A percentile compares a stretch with the other conserved stretches of the same genome.
Conservation (phyloP, 495 filamentous ascomycete species). For the Talaromyces thailandensis region DNA sequence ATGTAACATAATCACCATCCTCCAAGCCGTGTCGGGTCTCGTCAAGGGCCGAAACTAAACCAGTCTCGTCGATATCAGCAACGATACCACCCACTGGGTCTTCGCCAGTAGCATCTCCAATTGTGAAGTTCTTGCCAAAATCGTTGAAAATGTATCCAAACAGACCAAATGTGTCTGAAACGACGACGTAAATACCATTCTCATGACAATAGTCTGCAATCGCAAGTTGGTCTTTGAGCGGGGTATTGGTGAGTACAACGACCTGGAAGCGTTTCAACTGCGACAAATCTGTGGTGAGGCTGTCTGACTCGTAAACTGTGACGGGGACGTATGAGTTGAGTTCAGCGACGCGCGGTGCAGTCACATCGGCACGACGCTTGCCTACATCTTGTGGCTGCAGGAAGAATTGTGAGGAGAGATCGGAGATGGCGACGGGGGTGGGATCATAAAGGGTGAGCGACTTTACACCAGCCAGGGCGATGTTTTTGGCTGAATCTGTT, state of each 20-base stretch:
- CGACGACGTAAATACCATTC: conserved; percentile 83
- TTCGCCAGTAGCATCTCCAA: conserved; percentile 87
- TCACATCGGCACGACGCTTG: conserved; percentile 79
- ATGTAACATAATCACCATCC: conserved; percentile 94
- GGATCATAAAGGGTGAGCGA: conserved; percentile 82
- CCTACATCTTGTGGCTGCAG: conserved; percentile 81
- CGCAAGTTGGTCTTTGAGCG: conserved; percentile 65
- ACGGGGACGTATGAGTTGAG: conserved; percentile 96
- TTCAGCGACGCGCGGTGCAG: conserved; percentile 82
- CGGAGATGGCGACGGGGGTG: conserved; percentile 67
- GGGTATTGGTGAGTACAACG: conserved; percentile 79
- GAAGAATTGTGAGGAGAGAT: conserved; percentile 96
- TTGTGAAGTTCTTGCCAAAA: conserved; percentile 86
- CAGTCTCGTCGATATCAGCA: conserved; percentile 77
- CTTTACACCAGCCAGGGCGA: conserved; percentile 92
- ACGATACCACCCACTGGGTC: conserved; percentile 81
- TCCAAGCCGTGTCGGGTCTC: conserved; percentile 93
- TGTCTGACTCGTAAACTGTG: conserved; percentile 55
- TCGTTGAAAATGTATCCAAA: conserved; percentile 97
- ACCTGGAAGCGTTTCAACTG: conserved; percentile 83
- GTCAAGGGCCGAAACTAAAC: conserved; percentile 87
- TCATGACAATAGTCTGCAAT: conserved; percentile 90
- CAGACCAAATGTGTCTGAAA: conserved; percentile 81
- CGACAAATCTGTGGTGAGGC: conserved; percentile 58
- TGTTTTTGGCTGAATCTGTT: conserved; percentile 70